Evolutionary conservation across 306 rosid genomes (phyloP), one percentile per base, ranked within the genome.

Genomic region (Psophocarpus tetragonolobus): DNA sequence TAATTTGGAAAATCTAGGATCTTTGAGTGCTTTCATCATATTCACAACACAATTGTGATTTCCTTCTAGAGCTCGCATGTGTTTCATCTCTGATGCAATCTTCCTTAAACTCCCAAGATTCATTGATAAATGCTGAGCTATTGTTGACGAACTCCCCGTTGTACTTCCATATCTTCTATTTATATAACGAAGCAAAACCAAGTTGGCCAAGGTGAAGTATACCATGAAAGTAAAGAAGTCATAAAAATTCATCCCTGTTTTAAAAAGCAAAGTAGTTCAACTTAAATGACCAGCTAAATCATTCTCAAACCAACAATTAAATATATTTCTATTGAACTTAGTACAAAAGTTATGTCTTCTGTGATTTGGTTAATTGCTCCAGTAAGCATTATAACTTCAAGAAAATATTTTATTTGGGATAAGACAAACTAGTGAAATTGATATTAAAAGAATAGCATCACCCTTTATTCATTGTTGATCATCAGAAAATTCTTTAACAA

Each of bases 191-290:
- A 92, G 86, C 71, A 83, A 77, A 57, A 80, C 87, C 77, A 83
- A 41, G 83, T 86, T 91, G 84, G 94, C 90, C 73, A 91, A 81
- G 38, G 89, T 71, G 51, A 90, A 77, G 81, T 74, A 80, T 41
- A 88, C 82, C 48, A 95, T 38, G 84, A 95, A 87, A 33, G 82
- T 70, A 63, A 91, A 78, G 89, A 91, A 89, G 83, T 95, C 99
- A 76, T 51, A 84, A 66, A 92, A 92, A 79, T 95, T 89, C 97
- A 92, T 92, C 84, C 99, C 86, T 83, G 96, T 80, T 84, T 57
- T 75, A 75, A 79, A 79, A 68, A n/a, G 15, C 60, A 72, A 77
- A 78, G 63, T 56, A 85, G 78, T 48, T 80, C 4, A 65, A n/a
- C 26, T 54, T 42, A 17, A 3, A 11, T 32, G 29, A 56, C 50